Evolutionary conservation across 192 early-diverging fungal genomes (phyloP).

Genomic region (Coemansia sp.): DNA sequence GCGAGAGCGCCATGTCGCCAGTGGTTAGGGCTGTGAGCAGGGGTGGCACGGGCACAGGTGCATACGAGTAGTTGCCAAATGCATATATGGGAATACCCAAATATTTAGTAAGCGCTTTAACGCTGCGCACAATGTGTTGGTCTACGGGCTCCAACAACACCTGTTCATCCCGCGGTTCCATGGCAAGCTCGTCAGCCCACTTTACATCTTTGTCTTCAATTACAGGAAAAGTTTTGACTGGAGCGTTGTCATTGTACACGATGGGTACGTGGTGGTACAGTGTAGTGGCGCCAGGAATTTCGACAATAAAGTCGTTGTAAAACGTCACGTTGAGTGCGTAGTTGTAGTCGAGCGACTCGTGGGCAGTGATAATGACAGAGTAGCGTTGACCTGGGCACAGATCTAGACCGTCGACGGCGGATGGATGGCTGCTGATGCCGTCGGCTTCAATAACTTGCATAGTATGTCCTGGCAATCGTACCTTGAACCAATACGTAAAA

Average conservation of each 20-base stretch:
- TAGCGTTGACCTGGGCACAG: constrained; percentile 73
- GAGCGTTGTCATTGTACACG: constrained; percentile 60
- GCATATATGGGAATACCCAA: neutral
- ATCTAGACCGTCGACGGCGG: constrained; percentile 54
- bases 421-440: constrained; percentile 63
- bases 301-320: constrained; percentile 56
- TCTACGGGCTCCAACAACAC: constrained; percentile 51
- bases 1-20: constrained; percentile 54
- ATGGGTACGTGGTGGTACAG: constrained; percentile 57
- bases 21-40: constrained; percentile 65
- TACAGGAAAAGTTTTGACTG: constrained; percentile 26
- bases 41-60: constrained; percentile 49
- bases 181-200: constrained; percentile 3
- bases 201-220: constrained; percentile 12
- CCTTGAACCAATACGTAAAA: constrained; percentile 63
- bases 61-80: constrained; percentile 20
- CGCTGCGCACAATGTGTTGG: constrained; percentile 5
- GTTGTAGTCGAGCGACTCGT: constrained; percentile 58
- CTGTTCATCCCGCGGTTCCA: constrained; percentile 44
- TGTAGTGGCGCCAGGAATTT: constrained; percentile 48
- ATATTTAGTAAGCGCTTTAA: neutral
- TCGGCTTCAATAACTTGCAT: constrained; percentile 80
- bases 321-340: constrained; percentile 64
- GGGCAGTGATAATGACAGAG: constrained; percentile 74
- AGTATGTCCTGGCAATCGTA: constrained; percentile 72